Evolutionary conservation across 306 rosid genomes (phyloP).

Genomic region (Quercus suber): DNA sequence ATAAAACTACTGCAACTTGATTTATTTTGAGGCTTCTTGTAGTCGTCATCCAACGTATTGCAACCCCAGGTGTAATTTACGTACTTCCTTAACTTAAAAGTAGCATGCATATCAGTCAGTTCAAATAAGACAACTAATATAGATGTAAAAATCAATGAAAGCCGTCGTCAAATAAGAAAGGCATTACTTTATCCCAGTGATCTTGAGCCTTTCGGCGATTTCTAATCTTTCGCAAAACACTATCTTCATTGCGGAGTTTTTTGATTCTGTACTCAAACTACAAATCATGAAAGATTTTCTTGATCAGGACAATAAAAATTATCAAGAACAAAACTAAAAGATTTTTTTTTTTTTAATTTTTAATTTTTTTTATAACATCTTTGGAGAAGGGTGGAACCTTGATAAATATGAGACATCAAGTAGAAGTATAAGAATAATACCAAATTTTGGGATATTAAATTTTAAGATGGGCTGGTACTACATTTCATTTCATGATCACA

Average conservation of each 20-base stretch:
- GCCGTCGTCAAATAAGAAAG: constrained; percentile 12
- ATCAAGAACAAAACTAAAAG: neutral
- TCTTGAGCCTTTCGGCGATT: constrained; percentile 77
- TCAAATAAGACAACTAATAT: constrained; percentile 7
- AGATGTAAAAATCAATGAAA: constrained; percentile 10
- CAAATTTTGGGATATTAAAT: neutral
- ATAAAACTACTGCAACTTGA: constrained; percentile 46
- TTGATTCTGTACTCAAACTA: constrained; percentile 85
- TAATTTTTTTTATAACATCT: neutral
- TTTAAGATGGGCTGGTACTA: neutral
- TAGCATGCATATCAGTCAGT: constrained; percentile 19
- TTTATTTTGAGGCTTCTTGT: constrained; percentile 21
- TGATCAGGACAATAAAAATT: neutral
- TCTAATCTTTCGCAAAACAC: constrained; percentile 59
- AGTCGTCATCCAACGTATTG: constrained; percentile 40
- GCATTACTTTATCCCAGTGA: constrained; percentile 81
- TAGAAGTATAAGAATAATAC: neutral
- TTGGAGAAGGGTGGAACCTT: neutral
- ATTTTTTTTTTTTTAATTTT: neutral
- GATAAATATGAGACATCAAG: neutral
- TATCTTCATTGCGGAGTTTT: constrained; percentile 81
- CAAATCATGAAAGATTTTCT: constrained; percentile 18
- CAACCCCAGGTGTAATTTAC: constrained; percentile 78
- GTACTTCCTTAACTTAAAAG: constrained; percentile 83
- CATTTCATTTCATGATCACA: neutral